Conservation (phyloP, 306 rosid species). For the Vigna mungo region DNA sequence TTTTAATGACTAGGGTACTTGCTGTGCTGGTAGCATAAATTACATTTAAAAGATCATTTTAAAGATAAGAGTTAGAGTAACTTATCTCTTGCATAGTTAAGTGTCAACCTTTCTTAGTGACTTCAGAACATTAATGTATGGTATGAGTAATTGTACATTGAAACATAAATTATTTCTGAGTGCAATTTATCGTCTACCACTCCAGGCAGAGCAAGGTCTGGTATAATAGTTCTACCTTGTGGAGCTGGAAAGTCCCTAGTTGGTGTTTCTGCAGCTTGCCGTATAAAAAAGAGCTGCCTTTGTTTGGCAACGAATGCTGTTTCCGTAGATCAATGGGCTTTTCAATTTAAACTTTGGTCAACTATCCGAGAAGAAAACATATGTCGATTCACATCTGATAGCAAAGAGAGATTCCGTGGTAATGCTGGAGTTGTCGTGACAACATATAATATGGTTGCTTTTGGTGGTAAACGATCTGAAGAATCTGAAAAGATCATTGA, state of each 20-base stretch:
- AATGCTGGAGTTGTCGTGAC: conserved; percentile 97
- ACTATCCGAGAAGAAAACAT: conserved; percentile 92
- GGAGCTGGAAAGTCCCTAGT: conserved; percentile 99
- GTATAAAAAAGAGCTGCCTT: conserved; percentile 92
- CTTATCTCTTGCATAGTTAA: conserved; percentile 4
- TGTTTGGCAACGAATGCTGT: conserved; percentile 99
- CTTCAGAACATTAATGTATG: conserved; percentile 35
- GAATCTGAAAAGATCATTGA: conserved; percentile 96
- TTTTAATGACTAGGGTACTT: neutral
- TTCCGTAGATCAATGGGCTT: conserved; percentile 99
- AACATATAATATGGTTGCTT: conserved; percentile 96
- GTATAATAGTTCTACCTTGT: conserved; percentile 95
- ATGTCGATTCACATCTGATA: conserved; percentile 97
- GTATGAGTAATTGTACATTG: conserved; percentile 22
- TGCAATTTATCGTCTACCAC: conserved; percentile 32
- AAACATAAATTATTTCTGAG: conserved; percentile 24
- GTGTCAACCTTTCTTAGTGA: neutral
- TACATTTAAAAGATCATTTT: conserved; percentile 16
- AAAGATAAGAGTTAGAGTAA: neutral
- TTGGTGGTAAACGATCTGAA: conserved; percentile 94
- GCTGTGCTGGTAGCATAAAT: conserved; percentile 18
- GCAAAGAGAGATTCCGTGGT: conserved; percentile 96
- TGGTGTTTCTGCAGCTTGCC: conserved; percentile 97
- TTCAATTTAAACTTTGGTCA: conserved; percentile 97
- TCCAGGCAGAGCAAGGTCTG: conserved; percentile 98